Evolutionary conservation across 164 flowering plant species (phyloP), one percentile per base, ranked within the genome.

Genomic region (grape (Vitis vinifera)): DNA sequence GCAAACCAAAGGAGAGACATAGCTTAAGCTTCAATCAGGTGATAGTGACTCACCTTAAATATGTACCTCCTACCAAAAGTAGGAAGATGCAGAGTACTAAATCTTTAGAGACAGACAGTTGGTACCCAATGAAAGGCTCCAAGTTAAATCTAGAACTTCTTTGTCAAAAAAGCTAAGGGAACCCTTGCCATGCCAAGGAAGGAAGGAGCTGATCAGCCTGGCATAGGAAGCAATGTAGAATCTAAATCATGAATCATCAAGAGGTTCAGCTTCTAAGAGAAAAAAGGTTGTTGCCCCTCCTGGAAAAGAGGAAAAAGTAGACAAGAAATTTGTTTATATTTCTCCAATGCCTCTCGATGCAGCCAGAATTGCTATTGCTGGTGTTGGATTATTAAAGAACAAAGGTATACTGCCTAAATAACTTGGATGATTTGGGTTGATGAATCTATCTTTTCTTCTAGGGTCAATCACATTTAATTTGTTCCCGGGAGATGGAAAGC

Each of bases 311-410:
- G 44, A 6, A 31, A 31, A 31, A 31, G 44, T 71, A 23, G 90
- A 84, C 44, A 77, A 76, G 23, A 82, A 74, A 55, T 69, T 73
- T 55, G 30, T 84, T 63, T 77, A 83, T 78, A 70, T 80, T n/a
- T 84, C 91, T 68, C 99, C 97, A 55, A 95, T 93, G 96, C 99
- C 98, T 59, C 69, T 95, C 79, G 81, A 79, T 55, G 83, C 85
- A 16, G 72, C 72, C 55, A 88, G 95, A 5, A 37, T 62, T 63
- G 66, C 84, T 44, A 1, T 23, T 67, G 82, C 90, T 63, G 89
- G 89, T 55, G 66, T 79, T 27, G 0, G 27, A 23, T 23, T 76
- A 23, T 23, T 67, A 12, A 86, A 82, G 71, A 78, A 65, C 61
- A 91, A 78, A 87, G 94, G 95, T 92, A 51, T 58, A 74, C 64